Evolutionary conservation across 352 stramenopile species (phyloP), one percentile per base, ranked within the genome.

Genomic region (Phytophthora ohioensis): DNA sequence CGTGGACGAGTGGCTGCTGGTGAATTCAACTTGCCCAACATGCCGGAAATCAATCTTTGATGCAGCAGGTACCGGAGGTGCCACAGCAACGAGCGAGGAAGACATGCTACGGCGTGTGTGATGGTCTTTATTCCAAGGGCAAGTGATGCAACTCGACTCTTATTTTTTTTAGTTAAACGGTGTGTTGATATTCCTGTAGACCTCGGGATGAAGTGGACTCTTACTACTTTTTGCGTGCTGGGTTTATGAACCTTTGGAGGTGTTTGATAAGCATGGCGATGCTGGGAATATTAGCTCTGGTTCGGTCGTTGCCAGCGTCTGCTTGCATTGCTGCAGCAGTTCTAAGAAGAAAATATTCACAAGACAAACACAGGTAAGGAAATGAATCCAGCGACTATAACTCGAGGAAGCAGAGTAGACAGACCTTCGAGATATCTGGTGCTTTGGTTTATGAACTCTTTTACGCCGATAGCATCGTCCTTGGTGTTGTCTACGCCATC

Each of bases 21-120:
- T 96, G 56, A 96, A 97, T 64, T 89, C 89, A 12, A 95, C 90
- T 15, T 97, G 90, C 49, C 89, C 88, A 11, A 97, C 90, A 47
- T 97, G 90, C 57, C 87, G 89, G n/a, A 94, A 81, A 61, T 93
- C 87, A 52, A 94, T 96, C 57, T 91, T 86, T 54, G 80, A 85
- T 34, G 61, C 53, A 45, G 35, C 60, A 65, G 54, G 41, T 1
- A 67, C 47, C 17, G 68, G 53, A 35, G 73, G 57, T 17, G 57
- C 59, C 13, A 62, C 60, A 38, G 69, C 69, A 58, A 80, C 67
- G 56, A 85, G 79, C 27, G 78, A 91, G 53, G 73, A 89, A 51
- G 83, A 91, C 61, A 84, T 93, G 60, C 67, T 91, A 53, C 76
- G 76, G 48, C 87, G 82, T 57, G 85, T 91, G 35, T 82, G 63